Conservation (phyloP, 352 stramenopile genomes). For the Hyaloperonospora arabidopsidis region DNA sequence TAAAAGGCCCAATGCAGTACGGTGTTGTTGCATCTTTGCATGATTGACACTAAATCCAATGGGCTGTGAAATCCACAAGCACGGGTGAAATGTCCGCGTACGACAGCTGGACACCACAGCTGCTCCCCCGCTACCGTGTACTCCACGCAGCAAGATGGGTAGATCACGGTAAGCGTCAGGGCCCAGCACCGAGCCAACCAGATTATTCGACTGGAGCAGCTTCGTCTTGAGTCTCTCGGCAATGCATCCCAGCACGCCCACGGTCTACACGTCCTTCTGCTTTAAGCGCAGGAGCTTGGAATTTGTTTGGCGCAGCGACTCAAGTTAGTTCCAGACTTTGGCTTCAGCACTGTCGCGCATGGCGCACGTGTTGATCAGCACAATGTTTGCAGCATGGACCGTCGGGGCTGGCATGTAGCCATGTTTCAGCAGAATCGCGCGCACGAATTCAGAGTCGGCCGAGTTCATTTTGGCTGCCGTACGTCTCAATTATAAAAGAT, state of each 20-base stretch:
- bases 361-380: constrained; percentile 98
- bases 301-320: constrained; percentile 68
- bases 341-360: constrained; percentile 98
- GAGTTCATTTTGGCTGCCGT: constrained; percentile 99
- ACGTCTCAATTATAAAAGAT: constrained; percentile 90
- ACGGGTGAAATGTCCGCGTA: constrained; percentile 97
- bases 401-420: constrained; percentile 51
- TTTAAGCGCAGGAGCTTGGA: constrained; percentile 63
- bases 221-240: constrained; percentile 96
- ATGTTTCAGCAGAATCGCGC: constrained; percentile 84
- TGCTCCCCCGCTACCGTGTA: constrained; percentile 59
- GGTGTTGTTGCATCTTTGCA: constrained; percentile 99
- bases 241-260: constrained; percentile 99
- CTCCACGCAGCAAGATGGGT: constrained; percentile 86
- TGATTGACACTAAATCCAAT: constrained; percentile 96
- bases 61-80: constrained; percentile 70
- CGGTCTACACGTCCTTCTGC: constrained; percentile 50
- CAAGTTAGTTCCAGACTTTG: constrained; percentile 87
- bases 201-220: constrained; percentile 90
- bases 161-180: constrained; percentile 98
- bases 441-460: constrained; percentile 97
- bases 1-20: constrained; percentile 99
- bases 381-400: constrained; percentile 85
- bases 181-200: constrained; percentile 96
- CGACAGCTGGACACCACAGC: constrained; percentile 93